Evolutionary conservation across 2,329 filamentous ascomycete species (phyloP).

Genomic region (Chaetomium sp.): DNA sequence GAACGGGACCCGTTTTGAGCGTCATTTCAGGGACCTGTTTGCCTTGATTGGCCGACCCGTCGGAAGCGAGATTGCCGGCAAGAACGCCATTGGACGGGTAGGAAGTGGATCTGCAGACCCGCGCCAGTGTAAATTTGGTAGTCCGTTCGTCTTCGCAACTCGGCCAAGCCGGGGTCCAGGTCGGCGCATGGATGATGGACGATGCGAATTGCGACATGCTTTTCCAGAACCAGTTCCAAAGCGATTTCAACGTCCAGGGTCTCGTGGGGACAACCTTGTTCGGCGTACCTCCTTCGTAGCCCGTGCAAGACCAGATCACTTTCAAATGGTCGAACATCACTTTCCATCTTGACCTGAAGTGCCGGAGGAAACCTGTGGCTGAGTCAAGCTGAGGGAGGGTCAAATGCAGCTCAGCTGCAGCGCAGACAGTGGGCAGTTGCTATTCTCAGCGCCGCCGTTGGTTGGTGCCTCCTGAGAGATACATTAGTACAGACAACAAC

Average conservation of each 20-base stretch:
- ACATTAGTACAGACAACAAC: neutral
- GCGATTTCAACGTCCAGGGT: neutral
- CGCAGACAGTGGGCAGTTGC: neutral
- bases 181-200: neutral
- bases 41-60: slow-evolving; percentile 29
- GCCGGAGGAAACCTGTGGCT: slow-evolving; percentile 1
- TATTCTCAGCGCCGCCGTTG: slow-evolving; percentile 13
- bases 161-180: neutral
- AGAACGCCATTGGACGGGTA: slow-evolving; percentile 26
- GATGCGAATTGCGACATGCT: slow-evolving; percentile 1
- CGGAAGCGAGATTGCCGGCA: slow-evolving; percentile 34
- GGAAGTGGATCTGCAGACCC: neutral
- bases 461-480: neutral
- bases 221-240: neutral
- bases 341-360: no score
- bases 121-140: neutral
- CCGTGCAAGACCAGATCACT: neutral
- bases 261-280: slow-evolving; percentile 1
- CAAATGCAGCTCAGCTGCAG: neutral
- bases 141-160: neutral
- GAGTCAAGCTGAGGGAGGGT: slow-evolving; percentile 6
- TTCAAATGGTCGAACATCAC: neutral
- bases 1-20: slow-evolving; percentile 18
- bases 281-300: no score
- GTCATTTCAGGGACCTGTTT: slow-evolving; percentile 30